A percentile compares a stretch with the other conserved stretches of the same genome.
Evolutionary conservation across 1,284 basidiomycete species (phyloP).

Genomic region (Dichomitus squalens): DNA sequence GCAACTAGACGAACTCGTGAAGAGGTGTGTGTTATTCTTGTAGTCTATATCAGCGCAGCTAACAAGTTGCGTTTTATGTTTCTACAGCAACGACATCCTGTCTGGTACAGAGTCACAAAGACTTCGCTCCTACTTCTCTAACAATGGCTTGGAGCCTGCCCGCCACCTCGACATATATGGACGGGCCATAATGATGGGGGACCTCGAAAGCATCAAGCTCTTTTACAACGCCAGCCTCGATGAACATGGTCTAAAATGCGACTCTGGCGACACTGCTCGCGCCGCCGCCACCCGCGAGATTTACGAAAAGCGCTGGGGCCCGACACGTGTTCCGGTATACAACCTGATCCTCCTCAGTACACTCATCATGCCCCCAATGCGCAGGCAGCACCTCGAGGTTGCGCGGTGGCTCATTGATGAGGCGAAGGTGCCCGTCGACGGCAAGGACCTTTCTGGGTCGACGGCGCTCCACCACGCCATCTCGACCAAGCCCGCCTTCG

Average conservation of each 20-base stretch:
- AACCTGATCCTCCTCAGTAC: slow-evolving; percentile 38
- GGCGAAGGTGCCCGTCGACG: slow-evolving; percentile 41
- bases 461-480: slow-evolving; percentile 43
- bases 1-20: slow-evolving; percentile 2
- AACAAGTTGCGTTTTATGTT: not conserved
- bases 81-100: slow-evolving; percentile 33
- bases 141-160: slow-evolving; percentile 35
- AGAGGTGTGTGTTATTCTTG: not conserved
- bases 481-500: slow-evolving; percentile 43
- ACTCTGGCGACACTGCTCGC: slow-evolving; percentile 20
- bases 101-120: slow-evolving; percentile 42
- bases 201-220: slow-evolving; percentile 31
- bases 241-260: not conserved
- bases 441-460: slow-evolving; percentile 41
- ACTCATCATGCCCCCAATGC: slow-evolving; percentile 28
- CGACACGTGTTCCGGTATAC: slow-evolving; percentile 41
- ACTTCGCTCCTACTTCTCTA: slow-evolving; percentile 39
- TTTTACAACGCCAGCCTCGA: slow-evolving; percentile 32
- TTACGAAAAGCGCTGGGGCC: slow-evolving; percentile 40
- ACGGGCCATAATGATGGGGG: slow-evolving; percentile 29
- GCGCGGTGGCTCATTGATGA: slow-evolving; percentile 38
- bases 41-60: not conserved
- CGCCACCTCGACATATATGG: slow-evolving; percentile 41
- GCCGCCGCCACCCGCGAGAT: slow-evolving; percentile 33
- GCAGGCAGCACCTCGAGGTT: slow-evolving; percentile 32